Conservation (phyloP, 139 green algal genomes). For the Chlamydomonas asymmetrica region DNA sequence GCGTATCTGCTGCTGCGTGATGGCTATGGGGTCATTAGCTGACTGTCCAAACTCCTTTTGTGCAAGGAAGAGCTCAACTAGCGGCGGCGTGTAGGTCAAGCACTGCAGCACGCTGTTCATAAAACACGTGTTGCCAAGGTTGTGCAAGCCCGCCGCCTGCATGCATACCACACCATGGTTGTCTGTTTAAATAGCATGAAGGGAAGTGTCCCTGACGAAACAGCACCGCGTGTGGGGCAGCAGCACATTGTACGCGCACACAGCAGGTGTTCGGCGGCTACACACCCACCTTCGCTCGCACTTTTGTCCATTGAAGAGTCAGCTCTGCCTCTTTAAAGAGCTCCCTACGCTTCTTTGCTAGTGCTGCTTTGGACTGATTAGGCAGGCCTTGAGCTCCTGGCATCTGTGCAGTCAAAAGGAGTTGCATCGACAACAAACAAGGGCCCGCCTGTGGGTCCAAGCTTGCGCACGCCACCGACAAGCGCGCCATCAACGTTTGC, state of each 20-base stretch:
- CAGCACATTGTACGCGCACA: not conserved
- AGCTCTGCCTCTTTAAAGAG: conserved; percentile 16
- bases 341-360: conserved; percentile 13
- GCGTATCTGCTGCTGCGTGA: conserved; percentile 58
- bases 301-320: conserved; percentile 4
- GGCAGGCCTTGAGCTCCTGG: no score
- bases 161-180: not conserved
- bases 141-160: conserved; percentile 85
- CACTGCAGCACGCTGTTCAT: conserved; percentile 97
- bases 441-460: no score
- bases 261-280: not conserved
- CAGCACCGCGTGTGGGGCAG: not conserved
- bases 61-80: conserved; percentile 79
- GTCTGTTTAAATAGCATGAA: not conserved
- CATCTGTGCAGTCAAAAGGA: no score
- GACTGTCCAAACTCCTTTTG: not conserved
- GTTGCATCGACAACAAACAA: no score
- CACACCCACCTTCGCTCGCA: conserved; percentile 48
- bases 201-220: not conserved
- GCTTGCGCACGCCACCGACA: no score
- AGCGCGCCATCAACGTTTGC: no score
- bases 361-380: no score
- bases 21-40: conserved; percentile 52
- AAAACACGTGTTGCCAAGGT: conserved; percentile 98
- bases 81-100: conserved; percentile 86